A percentile compares a stretch with the other conserved stretches of the same genome.
phyloP scores from a whole-genome alignment of 2,329 filamentous ascomycete genomes.

The Xylaria polymorpha region DNA sequence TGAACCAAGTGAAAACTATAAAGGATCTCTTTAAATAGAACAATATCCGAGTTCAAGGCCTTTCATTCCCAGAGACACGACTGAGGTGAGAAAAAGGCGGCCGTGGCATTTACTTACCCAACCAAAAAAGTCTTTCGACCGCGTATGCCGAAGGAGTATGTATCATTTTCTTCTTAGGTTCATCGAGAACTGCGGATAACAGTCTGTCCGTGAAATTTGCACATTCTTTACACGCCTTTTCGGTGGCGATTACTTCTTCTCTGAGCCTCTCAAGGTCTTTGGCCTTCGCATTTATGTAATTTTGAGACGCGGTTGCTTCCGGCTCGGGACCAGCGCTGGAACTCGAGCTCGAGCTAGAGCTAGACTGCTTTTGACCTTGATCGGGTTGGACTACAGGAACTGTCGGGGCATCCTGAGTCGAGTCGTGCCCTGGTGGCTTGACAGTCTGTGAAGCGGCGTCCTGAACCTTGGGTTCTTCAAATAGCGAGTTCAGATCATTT shows the following conservation, averaged over 20 bases:
- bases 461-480: not conserved
- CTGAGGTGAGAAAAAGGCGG: not conserved
- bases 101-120: slow-evolving; percentile 19
- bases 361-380: no score
- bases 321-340: not conserved
- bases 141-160: slow-evolving; percentile 20
- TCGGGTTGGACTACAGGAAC: no score
- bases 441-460: not conserved
- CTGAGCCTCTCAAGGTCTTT: not conserved
- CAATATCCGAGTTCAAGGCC: no score
- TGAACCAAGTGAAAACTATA: not conserved
- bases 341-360: not conserved
- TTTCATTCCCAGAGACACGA: not conserved
- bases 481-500: not conserved
- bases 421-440: no score
- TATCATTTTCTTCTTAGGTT: not conserved
- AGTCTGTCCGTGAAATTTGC: not conserved
- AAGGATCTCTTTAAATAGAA: not conserved
- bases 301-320: not conserved
- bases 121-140: slow-evolving; percentile 1
- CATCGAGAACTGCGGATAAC: not conserved
- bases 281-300: not conserved
- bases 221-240: not conserved
- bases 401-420: no score
- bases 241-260: not conserved